Conservation (phyloP, 2,329 filamentous ascomycete species). For the Aspergillus sp. region DNA sequence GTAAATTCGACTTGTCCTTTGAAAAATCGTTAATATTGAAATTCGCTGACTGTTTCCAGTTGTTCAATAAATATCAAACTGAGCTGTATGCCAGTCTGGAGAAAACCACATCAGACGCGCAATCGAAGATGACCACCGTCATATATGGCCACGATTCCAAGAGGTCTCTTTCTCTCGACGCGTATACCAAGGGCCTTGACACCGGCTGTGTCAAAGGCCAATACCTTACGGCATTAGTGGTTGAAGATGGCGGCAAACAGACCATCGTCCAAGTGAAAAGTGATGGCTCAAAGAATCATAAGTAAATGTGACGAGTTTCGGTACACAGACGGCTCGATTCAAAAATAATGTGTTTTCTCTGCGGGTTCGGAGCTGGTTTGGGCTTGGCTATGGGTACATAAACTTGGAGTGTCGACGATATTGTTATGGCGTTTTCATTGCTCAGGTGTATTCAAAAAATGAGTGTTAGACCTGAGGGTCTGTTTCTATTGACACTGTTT, state of each 20-base stretch:
- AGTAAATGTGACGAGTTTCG: too few relatives aligned
- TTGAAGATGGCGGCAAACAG: slow-evolving; percentile 53
- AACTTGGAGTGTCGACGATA: too few relatives aligned
- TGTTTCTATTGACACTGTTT: too few relatives aligned
- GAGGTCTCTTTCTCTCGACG: slow-evolving; percentile 60
- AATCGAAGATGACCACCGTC: slow-evolving; percentile 55
- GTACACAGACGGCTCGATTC: too few relatives aligned
- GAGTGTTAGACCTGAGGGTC: too few relatives aligned
- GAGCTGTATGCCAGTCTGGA: slow-evolving; percentile 19
- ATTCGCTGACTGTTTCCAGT: slow-evolving; percentile 15
- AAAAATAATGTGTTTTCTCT: too few relatives aligned
- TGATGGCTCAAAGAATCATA: too few relatives aligned
- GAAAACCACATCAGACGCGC: slow-evolving; percentile 10
- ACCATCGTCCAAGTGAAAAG: slow-evolving; percentile 36
- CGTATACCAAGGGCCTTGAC: slow-evolving; percentile 80
- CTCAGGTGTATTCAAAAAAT: too few relatives aligned
- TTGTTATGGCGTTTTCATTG: too few relatives aligned
- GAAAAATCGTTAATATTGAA: too few relatives aligned
- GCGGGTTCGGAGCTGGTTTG: too few relatives aligned
- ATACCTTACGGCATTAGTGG: slow-evolving; percentile 69
- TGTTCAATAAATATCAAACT: slow-evolving; percentile 49
- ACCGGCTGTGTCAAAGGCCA: slow-evolving; percentile 75
- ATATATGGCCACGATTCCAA: slow-evolving; percentile 86
- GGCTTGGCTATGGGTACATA: too few relatives aligned
- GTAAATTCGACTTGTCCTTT: slow-evolving; percentile 17